Base-by-base conservation (phyloP, 345 rosid species). In the Salix koriyanagi region DNA sequence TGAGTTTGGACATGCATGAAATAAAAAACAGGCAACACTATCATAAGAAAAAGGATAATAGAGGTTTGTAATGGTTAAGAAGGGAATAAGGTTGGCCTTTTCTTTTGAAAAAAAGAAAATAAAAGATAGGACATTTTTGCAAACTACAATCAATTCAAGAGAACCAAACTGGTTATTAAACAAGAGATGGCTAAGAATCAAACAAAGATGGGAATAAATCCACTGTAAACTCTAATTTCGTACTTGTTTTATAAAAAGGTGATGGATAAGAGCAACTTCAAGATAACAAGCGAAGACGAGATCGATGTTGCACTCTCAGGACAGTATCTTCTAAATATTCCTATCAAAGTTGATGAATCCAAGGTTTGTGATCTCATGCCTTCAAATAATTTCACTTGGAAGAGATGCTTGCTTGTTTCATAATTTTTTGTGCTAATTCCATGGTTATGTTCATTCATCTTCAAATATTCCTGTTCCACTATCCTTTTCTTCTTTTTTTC, bases 231-330 rank as follows among this genome's bases (percentile, higher is more conserved):
- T 64, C 67, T 39, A 41, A 18, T 37, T 13, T 32, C 37, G 25
- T 76, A 11, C 8, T 41, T 76, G 69, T 26, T 42, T 19, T 61
- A n/a, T 48, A 28, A 32, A 58, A 83, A 89, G 92, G 94, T 95
- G 74, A 92, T 95, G 97, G 89, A 89, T n/a, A 95, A 93, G 89
- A 95, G 99, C 85, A 95, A 95, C 80, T 95, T 95, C 79, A 95
- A 93, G 81, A 77, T 91, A 77, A 70, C 96, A 70, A 77, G 92
- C 13, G 85, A 90, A 71, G 99, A 93, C 11, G 99, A 95, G 91
- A 88, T 90, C 77, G 93, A 91, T 37, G 88, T 95, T 84, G 99
- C 99, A 67, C 94, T 75, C 39, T 84, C 93, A 26, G 99, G 94
- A 67, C 97, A 95, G 84, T 95, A 95, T 79, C 97, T 91, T 82